These are phyloP conservation scores for Strigomonas culicis DNA, from an alignment of 208 protist species.

Conservation along the genomic window DNA sequence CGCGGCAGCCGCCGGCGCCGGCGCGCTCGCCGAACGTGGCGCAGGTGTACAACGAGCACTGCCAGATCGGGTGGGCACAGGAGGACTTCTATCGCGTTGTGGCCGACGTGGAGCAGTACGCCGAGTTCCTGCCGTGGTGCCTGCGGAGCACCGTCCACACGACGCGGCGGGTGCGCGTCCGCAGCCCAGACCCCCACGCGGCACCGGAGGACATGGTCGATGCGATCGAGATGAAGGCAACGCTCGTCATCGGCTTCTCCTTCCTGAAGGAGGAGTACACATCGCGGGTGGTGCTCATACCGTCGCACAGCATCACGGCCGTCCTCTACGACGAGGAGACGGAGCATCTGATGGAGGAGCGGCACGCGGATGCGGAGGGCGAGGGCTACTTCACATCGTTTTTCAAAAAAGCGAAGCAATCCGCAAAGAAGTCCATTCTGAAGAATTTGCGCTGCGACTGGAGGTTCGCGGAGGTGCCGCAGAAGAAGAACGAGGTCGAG, in stretches of 20 bases:
- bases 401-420: slow-evolving; percentile 29
- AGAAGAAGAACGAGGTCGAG: slow-evolving; percentile 46
- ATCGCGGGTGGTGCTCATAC: slow-evolving; percentile 56
- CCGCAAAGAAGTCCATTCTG: slow-evolving; percentile 43
- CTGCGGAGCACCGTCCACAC: slow-evolving; percentile 52
- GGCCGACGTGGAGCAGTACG: slow-evolving; percentile 71
- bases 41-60: slow-evolving; percentile 67
- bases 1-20: not conserved
- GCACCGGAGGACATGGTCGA: slow-evolving; percentile 23
- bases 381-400: slow-evolving; percentile 31
- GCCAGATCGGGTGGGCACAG: slow-evolving; percentile 70
- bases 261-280: slow-evolving; percentile 79
- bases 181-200: not conserved
- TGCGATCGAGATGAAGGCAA: slow-evolving; percentile 58
- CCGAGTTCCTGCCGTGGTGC: slow-evolving; percentile 78
- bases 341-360: no score
- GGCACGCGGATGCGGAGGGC: not conserved
- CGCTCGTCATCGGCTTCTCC: slow-evolving; percentile 69
- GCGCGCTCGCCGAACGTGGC: not conserved
- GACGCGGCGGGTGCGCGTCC: slow-evolving; percentile 22
- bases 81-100: slow-evolving; percentile 68
- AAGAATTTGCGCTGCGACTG: slow-evolving; percentile 66
- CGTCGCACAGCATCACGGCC: slow-evolving; percentile 43
- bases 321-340: slow-evolving; percentile 42
- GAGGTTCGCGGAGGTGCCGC: slow-evolving; percentile 49